Evolutionary conservation across 164 flowering plant species (phyloP).

Genomic region (Houttuynia cordata): DNA sequence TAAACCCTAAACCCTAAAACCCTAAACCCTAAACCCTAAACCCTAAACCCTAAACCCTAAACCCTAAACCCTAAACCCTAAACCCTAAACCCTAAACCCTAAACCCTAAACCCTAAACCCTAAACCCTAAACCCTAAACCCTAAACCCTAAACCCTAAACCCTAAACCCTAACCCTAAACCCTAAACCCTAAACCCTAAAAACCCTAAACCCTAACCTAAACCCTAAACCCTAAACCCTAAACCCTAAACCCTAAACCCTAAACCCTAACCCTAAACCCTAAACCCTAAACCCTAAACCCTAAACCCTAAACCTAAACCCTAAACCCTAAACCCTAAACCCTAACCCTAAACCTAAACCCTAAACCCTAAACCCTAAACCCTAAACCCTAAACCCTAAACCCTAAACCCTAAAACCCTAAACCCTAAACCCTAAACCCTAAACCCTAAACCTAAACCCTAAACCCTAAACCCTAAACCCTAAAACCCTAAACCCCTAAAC

Average conservation of each 20-base stretch:
- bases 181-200: constrained; percentile 7
- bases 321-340: constrained; percentile 18
- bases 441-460: constrained; percentile 16
- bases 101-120: constrained; percentile 13
- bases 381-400: too few species aligned
- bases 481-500: too few species aligned
- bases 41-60: constrained; percentile 5
- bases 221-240: too few species aligned
- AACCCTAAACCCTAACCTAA: too few species aligned
- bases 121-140: constrained; percentile 13
- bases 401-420: too few species aligned
- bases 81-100: constrained; percentile 5
- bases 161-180: constrained; percentile 8
- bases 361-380: constrained; percentile 15
- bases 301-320: constrained; percentile 14
- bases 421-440: constrained; percentile 15
- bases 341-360: constrained; percentile 15
- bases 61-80: constrained; percentile 11
- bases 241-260: constrained; percentile 3
- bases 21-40: constrained; percentile 2
- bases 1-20: too few species aligned
- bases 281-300: constrained; percentile 7
- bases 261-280: constrained; percentile 11
- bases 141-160: constrained; percentile 4
- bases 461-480: too few species aligned